Evolutionary conservation across 208 protist species (phyloP).

Genomic region (Acanthamoeba lenticulata): DNA sequence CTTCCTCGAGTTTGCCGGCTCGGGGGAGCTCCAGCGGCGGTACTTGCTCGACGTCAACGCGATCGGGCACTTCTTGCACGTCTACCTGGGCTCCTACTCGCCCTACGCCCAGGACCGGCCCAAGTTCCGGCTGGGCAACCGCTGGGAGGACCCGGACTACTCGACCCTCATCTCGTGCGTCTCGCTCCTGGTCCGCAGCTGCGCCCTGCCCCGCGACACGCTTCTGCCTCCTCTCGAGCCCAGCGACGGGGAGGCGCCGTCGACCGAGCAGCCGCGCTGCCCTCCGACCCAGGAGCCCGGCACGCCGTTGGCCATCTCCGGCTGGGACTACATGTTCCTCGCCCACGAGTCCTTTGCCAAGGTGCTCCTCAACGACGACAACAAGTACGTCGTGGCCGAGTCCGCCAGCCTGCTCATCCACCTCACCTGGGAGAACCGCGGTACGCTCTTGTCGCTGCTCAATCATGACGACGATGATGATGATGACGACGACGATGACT

Average conservation of each 20-base stretch:
- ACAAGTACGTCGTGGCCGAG: slow-evolving; percentile 13
- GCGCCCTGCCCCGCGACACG: slow-evolving; percentile 6
- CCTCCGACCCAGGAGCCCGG: slow-evolving; percentile 1
- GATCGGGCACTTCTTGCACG: slow-evolving; percentile 15
- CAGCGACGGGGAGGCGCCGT: no score
- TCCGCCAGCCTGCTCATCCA: background rate
- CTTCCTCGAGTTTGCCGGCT: slow-evolving; percentile 41
- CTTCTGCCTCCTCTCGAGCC: no score
- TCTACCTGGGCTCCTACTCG: slow-evolving; percentile 25
- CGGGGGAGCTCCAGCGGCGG: background rate
- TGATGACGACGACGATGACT: no score
- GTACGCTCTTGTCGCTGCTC: background rate
- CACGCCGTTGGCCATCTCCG: background rate
- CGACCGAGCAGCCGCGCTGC: no score
- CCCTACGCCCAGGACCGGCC: background rate
- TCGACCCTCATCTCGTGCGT: slow-evolving; percentile 38
- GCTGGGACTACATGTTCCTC: slow-evolving; percentile 8
- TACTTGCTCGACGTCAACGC: background rate
- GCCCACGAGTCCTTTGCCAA: background rate
- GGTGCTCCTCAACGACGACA: background rate
- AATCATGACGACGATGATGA: no score
- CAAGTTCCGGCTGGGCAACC: background rate
- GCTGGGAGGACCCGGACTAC: slow-evolving; percentile 25
- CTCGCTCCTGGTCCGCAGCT: background rate
- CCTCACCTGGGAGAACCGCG: slow-evolving; percentile 1